Base-by-base conservation (phyloP, 371 early-diverging fungal genomes). In the Mortierella sp. region DNA sequence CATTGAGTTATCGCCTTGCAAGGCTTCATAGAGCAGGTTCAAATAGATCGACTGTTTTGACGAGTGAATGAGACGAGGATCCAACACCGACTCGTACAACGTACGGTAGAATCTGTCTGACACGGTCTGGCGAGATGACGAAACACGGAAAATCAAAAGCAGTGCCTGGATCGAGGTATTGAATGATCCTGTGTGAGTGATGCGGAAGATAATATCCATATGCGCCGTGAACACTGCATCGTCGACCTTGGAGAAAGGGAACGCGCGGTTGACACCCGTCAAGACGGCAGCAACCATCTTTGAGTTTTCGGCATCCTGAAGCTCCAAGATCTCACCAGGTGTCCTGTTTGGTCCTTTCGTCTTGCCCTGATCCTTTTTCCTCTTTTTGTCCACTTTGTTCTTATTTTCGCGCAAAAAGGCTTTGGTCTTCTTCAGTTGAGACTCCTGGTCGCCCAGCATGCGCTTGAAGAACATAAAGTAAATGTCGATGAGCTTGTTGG, bases 231-330 rank as follows among this genome's bases (percentile, higher is more conserved):
- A 92, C 81, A 87, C 86, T n/a, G 84, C 85, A 70, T 93, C 92
- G 3, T 91, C 89, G 19, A 97, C 84, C 72, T 94, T 87, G 44
- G 96, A 88, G 79, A 92, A 98, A 23, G 97, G 97, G 83, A 97
- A 95, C 12, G 97, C 96, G 55, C 99, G 95, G 74, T 97, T 97
- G 45, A 98, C 91, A 68, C 99, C 99, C 0, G 98, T 97, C 55
- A 98, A 83, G 28, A 98, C 85, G 5, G 95, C 97, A n/a, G 93
- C 93, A 81, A 98, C 88, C 86, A 96, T 92, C 76, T 94, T 94
- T 19, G 91, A 81, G 64, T 90, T 88, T 56, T 90, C 90, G 19
- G 92, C 88, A 44, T 90, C 92, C 46, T 86, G 82, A 30, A 87
- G 82, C 50, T 84, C 74, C 60, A 70, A 57, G 59, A 72, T 72